A percentile compares a stretch with the other conserved stretches of the same genome.
phyloP scores from a whole-genome alignment of 2,329 filamentous ascomycete species.

The Lecanosticta acicola region DNA sequence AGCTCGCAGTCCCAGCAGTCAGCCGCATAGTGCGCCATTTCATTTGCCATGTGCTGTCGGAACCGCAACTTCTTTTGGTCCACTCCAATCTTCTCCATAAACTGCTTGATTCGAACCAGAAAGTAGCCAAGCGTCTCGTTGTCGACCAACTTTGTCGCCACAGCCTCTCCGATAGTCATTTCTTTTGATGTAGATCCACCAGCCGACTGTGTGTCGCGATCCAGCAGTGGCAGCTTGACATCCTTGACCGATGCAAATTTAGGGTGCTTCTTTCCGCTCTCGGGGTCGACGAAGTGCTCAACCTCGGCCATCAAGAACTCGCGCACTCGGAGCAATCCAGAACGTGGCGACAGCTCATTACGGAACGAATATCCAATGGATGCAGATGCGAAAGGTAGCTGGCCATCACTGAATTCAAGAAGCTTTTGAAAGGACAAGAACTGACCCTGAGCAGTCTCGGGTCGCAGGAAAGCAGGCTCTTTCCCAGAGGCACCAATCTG shows the following conservation, averaged over 20 bases:
- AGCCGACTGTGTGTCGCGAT: constrained; percentile 76
- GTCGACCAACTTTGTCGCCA: constrained; percentile 75
- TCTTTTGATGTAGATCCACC: constrained; percentile 72
- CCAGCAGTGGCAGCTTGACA: constrained; percentile 75
- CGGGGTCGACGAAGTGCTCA: constrained; percentile 94
- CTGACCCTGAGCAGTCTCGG: constrained; percentile 96
- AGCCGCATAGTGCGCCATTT: constrained; percentile 88
- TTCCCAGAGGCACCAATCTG: constrained; percentile 89
- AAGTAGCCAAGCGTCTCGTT: constrained; percentile 99
- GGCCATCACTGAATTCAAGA: constrained; percentile 88
- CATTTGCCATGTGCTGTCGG: constrained; percentile 90
- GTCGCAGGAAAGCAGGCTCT: constrained; percentile 75
- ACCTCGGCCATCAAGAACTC: constrained; percentile 99
- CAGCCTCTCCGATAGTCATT: constrained; percentile 78
- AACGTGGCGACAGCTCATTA: constrained; percentile 92
- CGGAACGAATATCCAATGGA: constrained; percentile 97
- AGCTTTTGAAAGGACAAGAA: constrained; percentile 97
- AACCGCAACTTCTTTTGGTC: constrained; percentile 87
- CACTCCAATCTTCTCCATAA: constrained; percentile 81
- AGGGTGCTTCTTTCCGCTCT: constrained; percentile 88
- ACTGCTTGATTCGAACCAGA: constrained; percentile 84
- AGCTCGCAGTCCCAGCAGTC: constrained; percentile 99
- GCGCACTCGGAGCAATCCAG: constrained; percentile 85
- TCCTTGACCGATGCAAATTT: constrained; percentile 83
- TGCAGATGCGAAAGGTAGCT: constrained; percentile 95